Evolutionary conservation across 306 rosid genomes (phyloP), one percentile per base, ranked within the genome.

Genomic region (Styphnolobium japonicum): DNA sequence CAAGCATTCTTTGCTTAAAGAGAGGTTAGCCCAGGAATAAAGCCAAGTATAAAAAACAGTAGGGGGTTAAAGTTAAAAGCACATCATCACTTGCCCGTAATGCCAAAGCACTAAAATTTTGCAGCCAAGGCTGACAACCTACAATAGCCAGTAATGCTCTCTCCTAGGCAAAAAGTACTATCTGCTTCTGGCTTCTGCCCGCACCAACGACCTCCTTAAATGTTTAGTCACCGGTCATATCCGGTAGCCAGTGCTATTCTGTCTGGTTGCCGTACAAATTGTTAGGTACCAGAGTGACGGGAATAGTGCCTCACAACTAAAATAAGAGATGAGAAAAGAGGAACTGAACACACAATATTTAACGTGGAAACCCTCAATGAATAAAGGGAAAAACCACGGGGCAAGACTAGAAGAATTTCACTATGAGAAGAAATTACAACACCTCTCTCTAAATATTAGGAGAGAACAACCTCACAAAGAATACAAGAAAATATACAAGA

Each of bases 1-100:
- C 90, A 90, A 88, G 88, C 91, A 91, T 90, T 90, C 97, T 90
- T 93, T 93, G 88, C 95, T 86, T 91, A 87, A 92, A 93, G 95
- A 87, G 87, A 80, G 88, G 92, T 86, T 85, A 83, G 86, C 90
- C 87, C 81, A 88, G 90, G 95, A 90, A 91, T 91, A 89, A 93
- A 93, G 93, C 85, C 84, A 86, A 79, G 84, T 79, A 78, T 84
- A 84, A 75, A 80, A 84, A 37, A 67, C 34, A 55, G 57, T 70
- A 63, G 72, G 67, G 86, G 83, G 85, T 86, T 87, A 91, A 89
- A 86, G 90, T 80, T 78, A 86, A 86, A 86, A 84, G 84, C 83
- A 73, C 78, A 22, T 56, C 18, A 51, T 63, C 60, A 63, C 86
- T 86, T 85, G 77, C 83, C 86, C 84, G 25, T 48, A 71, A 21